Percentiles rank a stretch among this genome's conserved stretches.
These are phyloP conservation scores for Hymenoscyphus scutula DNA, from an alignment of 2,329 filamentous ascomycete genomes.

Conservation along the genomic window DNA sequence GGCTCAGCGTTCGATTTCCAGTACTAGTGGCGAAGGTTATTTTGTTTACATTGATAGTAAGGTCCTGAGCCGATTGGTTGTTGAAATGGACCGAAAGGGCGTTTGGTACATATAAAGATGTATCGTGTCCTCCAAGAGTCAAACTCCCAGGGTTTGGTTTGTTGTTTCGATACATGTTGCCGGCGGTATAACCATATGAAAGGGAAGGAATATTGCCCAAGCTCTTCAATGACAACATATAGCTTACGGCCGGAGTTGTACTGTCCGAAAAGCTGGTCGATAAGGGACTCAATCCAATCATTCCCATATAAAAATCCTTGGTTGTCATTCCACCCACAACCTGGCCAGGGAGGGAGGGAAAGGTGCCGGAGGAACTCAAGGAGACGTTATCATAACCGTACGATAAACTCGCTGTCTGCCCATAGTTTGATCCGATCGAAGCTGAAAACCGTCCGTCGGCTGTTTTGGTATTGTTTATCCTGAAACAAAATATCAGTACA, in stretches of 20 bases:
- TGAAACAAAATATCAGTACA: too few species aligned
- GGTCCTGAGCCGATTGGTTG: constrained; percentile 37
- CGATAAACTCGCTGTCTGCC: constrained; percentile 17
- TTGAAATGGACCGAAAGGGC: constrained; percentile 40
- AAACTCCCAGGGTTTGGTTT: constrained; percentile 26
- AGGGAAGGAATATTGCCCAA: constrained; percentile 40
- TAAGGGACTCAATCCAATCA: constrained; percentile 29
- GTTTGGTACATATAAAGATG: constrained; percentile 41
- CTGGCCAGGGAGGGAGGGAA: constrained; percentile 25
- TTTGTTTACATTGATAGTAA: constrained; percentile 40
- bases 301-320: constrained; percentile 28
- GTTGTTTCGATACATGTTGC: constrained; percentile 39
- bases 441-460: constrained; percentile 20
- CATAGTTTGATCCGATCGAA: constrained; percentile 21
- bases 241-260: constrained; percentile 32
- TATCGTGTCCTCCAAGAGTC: constrained; percentile 40
- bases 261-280: constrained; percentile 24
- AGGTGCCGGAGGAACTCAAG: constrained; percentile 15
- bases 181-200: constrained; percentile 45
- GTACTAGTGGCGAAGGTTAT: constrained; percentile 27
- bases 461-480: background rate
- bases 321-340: constrained; percentile 35
- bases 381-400: constrained; percentile 30
- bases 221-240: constrained; percentile 40
- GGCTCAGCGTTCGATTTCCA: constrained; percentile 18